phyloP scores from a whole-genome alignment of 2,329 filamentous ascomycete species.

The Acephala macrosclerotiorum region DNA sequence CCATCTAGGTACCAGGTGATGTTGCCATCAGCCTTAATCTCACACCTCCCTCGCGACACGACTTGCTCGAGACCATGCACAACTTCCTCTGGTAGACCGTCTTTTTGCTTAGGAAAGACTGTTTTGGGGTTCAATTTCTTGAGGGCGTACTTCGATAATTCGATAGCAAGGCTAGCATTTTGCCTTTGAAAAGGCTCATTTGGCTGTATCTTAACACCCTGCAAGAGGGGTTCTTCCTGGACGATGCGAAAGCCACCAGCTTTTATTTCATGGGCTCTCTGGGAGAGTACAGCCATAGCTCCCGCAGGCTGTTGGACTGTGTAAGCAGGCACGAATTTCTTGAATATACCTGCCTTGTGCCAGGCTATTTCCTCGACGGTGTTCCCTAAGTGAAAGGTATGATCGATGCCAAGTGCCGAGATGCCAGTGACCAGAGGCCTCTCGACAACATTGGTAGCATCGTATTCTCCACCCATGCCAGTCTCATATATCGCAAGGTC shows the following conservation, averaged over 20 bases:
- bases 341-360: constrained; percentile 79
- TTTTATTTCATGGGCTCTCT: constrained; percentile 60
- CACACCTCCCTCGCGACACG: constrained; percentile 81
- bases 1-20: constrained; percentile 91
- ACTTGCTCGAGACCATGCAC: constrained; percentile 76
- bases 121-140: constrained; percentile 49
- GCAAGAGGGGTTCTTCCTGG: constrained; percentile 51
- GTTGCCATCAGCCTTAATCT: constrained; percentile 61
- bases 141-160: constrained; percentile 59
- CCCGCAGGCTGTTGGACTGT: constrained; percentile 60
- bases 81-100: constrained; percentile 67
- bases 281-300: constrained; percentile 55
- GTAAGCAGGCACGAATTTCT: constrained; percentile 63
- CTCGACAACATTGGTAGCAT: constrained; percentile 72
- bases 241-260: constrained; percentile 55
- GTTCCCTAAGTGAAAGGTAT: constrained; percentile 67
- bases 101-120: constrained; percentile 22
- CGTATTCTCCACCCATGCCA: constrained; percentile 72
- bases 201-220: constrained; percentile 55
- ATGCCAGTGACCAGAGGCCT: constrained; percentile 66
- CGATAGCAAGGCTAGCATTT: constrained; percentile 61
- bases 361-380: constrained; percentile 73
- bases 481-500: constrained; percentile 71
- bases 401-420: constrained; percentile 73
- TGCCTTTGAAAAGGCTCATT: constrained; percentile 64